Evolutionary conservation across 257 asterid genomes (phyloP).

Genomic region (Scutellaria baicalensis): DNA sequence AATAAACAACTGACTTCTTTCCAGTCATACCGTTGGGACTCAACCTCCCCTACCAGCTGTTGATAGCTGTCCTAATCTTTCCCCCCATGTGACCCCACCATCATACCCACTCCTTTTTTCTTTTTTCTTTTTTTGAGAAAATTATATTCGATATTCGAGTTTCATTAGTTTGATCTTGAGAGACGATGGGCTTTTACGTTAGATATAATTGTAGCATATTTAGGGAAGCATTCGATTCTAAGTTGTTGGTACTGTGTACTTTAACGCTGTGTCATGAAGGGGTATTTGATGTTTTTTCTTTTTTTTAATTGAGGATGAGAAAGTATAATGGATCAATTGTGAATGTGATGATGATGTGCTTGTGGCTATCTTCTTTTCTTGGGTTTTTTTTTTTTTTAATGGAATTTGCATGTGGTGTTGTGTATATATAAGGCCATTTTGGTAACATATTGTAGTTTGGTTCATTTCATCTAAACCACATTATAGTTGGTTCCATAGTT

Average conservation of each 20-base stretch:
- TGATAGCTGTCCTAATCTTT: slow-evolving; percentile 76
- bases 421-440: slow-evolving; percentile 14
- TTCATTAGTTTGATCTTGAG: too few species aligned
- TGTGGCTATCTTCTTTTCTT: slow-evolving; percentile 35
- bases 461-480: not conserved
- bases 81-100: slow-evolving; percentile 77
- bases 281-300: not conserved
- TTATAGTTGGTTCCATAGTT: not conserved
- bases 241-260: too few species aligned
- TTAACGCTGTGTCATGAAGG: not conserved
- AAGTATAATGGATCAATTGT: slow-evolving; percentile 2
- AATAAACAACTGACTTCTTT: slow-evolving; percentile 44
- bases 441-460: slow-evolving; percentile 26
- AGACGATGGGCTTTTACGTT: too few species aligned
- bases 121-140: too few species aligned
- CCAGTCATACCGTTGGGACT: slow-evolving; percentile 71
- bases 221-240: too few species aligned
- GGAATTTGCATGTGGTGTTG: slow-evolving; percentile 24
- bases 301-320: not conserved
- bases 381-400: not conserved
- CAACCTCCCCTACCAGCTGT: slow-evolving; percentile 70
- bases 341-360: slow-evolving; percentile 31
- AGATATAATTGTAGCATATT: too few species aligned
- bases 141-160: too few species aligned
- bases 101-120: slow-evolving; percentile 10